These are phyloP conservation scores for Fraxinus cuspidata DNA, from an alignment of 257 asterid genomes.

Conservation along the genomic window DNA sequence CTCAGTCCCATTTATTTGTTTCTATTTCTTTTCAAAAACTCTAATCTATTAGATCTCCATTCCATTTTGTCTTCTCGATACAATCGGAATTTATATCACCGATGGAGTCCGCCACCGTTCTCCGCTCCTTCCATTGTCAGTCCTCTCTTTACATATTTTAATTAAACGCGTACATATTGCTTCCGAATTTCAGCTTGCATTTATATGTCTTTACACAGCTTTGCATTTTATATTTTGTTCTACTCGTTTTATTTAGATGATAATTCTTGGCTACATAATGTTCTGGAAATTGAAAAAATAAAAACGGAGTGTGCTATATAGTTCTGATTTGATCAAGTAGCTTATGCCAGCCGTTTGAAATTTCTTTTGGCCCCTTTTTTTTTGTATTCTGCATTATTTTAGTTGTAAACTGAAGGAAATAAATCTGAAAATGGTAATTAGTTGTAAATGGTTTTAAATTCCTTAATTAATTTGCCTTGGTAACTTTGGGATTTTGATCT, in stretches of 20 bases:
- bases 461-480: not conserved
- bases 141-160: not conserved
- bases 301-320: not conserved
- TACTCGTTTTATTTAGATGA: not conserved
- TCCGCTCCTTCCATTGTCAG: slow-evolving; percentile 66
- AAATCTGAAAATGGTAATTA: slow-evolving; percentile 14
- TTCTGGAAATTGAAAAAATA: not conserved
- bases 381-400: slow-evolving; percentile 22
- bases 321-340: not conserved
- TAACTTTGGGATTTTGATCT: not conserved
- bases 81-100: slow-evolving; percentile 23
- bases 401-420: slow-evolving; percentile 1
- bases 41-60: slow-evolving; percentile 26
- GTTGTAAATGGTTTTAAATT: slow-evolving; percentile 11
- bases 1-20: slow-evolving; percentile 5
- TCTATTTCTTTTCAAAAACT: slow-evolving; percentile 18
- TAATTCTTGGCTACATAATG: not conserved
- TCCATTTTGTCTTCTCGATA: slow-evolving; percentile 33
- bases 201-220: slow-evolving; percentile 6
- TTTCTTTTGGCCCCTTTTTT: not conserved
- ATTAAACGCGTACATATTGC: not conserved
- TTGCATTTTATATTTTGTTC: not conserved
- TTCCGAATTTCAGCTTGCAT: slow-evolving; percentile 24
- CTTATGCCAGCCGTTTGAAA: not conserved
- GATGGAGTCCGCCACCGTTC: slow-evolving; percentile 78